Base-by-base conservation (phyloP, 148 eudicot species). In the Persicaria maculosa region DNA sequence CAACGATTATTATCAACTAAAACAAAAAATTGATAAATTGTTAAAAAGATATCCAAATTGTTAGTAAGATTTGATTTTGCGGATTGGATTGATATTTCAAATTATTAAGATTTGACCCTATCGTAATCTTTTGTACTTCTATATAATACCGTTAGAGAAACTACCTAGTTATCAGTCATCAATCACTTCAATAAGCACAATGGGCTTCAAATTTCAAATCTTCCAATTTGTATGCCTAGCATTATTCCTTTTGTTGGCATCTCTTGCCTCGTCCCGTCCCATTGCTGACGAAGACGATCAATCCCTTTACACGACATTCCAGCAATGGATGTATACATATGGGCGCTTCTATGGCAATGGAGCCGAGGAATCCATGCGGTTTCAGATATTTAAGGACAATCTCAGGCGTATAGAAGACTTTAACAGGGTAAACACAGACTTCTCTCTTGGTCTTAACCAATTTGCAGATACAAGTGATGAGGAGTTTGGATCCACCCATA, bases 401-500 rank as follows among this genome's bases (percentile, higher is more conserved):
- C 77, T 86, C 47, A 80, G 80, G n/a, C 79, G 59, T 16, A 90
- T 90, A 9, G 83, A 87, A 47, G 20, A 80, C 0, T 76, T 77
- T 57, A 77, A 67, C 5, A 79, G 73, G 47, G 67, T 77, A 22
- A 71, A 79, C 31, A 72, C 76, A 46, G 52, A 70, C 4, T 88
- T 83, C 71, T 83, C 71, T 67, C 76, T 90, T 6, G 76, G 80
- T 0, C 68, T 88, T 31, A 90, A 90, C 77, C 64, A 65, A 5
- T 90, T 90, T 79, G 90, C 91, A 17, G 94, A 90, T 57, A 50
- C 84, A 47, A 86, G 90, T 8, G 82, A 83, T 52, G 89, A 84
- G 64, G 91, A 90, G 80, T 90, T 90, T 72, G 46, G 59, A 46
- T 79, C 84, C 61, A 50, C 78, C 65, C 80, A 54, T n/a, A 84